These are phyloP conservation scores for Orobanche coerulescens DNA, from an alignment of 257 asterid genomes.

Conservation along the genomic window DNA sequence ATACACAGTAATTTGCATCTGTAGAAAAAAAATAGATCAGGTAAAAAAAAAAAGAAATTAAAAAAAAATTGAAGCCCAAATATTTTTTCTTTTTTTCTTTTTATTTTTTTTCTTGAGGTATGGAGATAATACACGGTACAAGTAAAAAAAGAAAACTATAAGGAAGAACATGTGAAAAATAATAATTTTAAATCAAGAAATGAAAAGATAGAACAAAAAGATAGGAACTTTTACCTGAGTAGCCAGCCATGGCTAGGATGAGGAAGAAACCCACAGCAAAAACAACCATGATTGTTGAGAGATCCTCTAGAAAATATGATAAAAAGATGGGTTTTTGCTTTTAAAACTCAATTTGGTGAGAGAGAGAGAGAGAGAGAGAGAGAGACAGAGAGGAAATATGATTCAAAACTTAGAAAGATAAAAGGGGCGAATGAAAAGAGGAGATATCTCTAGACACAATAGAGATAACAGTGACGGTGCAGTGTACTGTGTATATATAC, in stretches of 20 bases:
- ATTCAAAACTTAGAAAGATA: neutral
- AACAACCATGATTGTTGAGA: constrained; percentile 43
- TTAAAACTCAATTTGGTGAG: neutral
- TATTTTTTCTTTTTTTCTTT: neutral
- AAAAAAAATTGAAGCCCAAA: neutral
- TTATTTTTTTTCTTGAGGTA: neutral
- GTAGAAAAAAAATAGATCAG: constrained; percentile 21
- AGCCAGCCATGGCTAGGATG: constrained; percentile 45
- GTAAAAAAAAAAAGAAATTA: constrained; percentile 4
- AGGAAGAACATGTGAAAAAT: neutral
- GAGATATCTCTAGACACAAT: constrained; percentile 40
- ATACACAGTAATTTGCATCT: constrained; percentile 69
- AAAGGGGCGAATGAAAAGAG: neutral
- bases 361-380: constrained; percentile 5
- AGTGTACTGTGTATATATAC: constrained; percentile 17
- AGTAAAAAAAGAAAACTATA: neutral
- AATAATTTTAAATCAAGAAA: neutral
- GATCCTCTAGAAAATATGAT: constrained; percentile 16
- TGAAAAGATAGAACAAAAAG: neutral
- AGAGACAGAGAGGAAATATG: no score
- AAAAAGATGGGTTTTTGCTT: constrained; percentile 10
- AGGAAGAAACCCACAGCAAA: constrained; percentile 34
- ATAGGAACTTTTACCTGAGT: constrained; percentile 30
- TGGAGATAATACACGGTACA: neutral
- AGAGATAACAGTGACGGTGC: constrained; percentile 27